A percentile compares a stretch with the other conserved stretches of the same genome.
Evolutionary conservation across 495 filamentous ascomycete species (phyloP).

Genomic region (Pyrenula massariospora): DNA sequence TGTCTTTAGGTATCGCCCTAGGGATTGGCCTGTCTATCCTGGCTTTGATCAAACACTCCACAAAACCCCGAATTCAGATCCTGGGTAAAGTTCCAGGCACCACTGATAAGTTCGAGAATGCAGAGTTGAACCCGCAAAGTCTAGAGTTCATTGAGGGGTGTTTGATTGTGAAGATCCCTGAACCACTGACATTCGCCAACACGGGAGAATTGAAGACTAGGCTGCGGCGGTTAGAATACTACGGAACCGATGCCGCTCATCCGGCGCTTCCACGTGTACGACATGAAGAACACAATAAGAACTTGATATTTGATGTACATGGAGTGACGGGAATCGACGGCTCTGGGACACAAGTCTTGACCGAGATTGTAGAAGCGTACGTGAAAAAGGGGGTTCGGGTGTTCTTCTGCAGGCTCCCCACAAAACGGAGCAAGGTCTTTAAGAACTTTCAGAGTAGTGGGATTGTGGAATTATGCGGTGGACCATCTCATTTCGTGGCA

Average conservation of each 20-base stretch:
- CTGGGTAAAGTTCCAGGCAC: constrained; percentile 81
- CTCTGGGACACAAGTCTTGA: constrained; percentile 80
- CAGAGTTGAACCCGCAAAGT: constrained; percentile 62
- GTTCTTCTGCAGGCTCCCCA: constrained; percentile 75
- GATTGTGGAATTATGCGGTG: constrained; percentile 70
- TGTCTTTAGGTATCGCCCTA: constrained; percentile 75
- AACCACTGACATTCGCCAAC: constrained; percentile 93
- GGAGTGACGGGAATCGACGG: constrained; percentile 89
- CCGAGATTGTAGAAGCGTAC: constrained; percentile 77
- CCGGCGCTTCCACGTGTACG: constrained; percentile 74
- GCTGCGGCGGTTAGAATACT: constrained; percentile 71
- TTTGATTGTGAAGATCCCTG: constrained; percentile 92
- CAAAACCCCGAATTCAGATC: constrained; percentile 92
- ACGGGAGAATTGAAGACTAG: constrained; percentile 84
- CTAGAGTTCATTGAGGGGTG: constrained; percentile 86
- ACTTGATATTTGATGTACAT: constrained; percentile 94
- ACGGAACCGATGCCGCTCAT: constrained; percentile 73
- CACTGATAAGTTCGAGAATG: constrained; percentile 67
- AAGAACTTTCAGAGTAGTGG: constrained; percentile 64
- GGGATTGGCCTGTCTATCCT: constrained; percentile 82
- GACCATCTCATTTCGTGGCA: constrained; percentile 63
- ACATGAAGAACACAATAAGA: constrained; percentile 61
- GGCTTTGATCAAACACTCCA: constrained; percentile 78
- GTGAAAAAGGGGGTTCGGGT: constrained; percentile 60
- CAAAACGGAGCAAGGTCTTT: constrained; percentile 51